These are phyloP conservation scores for Straminergon stramineum DNA, from an alignment of 225 moss, liverwort and hornwort species.

Conservation along the genomic window DNA sequence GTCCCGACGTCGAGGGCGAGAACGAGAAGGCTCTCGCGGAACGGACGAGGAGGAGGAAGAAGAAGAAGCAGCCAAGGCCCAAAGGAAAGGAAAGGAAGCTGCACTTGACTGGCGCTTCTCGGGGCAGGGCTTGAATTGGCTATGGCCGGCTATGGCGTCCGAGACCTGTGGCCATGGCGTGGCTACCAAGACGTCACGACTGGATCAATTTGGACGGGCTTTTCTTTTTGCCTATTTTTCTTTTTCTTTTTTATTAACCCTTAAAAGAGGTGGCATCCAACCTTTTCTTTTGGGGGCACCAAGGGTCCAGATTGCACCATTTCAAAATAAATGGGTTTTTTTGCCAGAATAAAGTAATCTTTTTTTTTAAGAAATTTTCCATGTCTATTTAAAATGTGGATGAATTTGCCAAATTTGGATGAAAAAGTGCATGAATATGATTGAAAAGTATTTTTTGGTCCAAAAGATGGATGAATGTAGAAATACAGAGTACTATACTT, in stretches of 20 bases:
- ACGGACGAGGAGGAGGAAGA: not conserved
- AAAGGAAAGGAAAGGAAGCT: not conserved
- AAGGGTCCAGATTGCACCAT: too few species aligned
- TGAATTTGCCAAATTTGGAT: too few species aligned
- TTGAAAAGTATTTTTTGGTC: too few species aligned
- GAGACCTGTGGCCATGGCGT: not conserved
- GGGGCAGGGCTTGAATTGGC: not conserved
- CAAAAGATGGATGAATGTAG: too few species aligned
- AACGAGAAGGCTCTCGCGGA: not conserved
- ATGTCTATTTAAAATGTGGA: too few species aligned
- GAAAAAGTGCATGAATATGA: too few species aligned
- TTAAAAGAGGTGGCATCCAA: not conserved
- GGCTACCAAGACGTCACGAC: not conserved
- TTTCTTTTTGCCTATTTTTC: not conserved
- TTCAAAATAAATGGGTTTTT: too few species aligned
- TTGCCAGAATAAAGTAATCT: too few species aligned
- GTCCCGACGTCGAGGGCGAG: not conserved
- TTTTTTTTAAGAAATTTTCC: too few species aligned
- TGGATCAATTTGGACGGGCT: not conserved
- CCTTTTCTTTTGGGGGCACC: too few species aligned
- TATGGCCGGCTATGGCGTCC: not conserved
- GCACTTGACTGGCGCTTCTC: not conserved
- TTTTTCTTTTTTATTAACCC: not conserved
- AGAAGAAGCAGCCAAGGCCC: not conserved
- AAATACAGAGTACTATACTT: too few species aligned